Evolutionary conservation across 768 basidiomycete genomes (phyloP), one percentile per base, ranked within the genome.

Genomic region (Leccinum ochraceum): DNA sequence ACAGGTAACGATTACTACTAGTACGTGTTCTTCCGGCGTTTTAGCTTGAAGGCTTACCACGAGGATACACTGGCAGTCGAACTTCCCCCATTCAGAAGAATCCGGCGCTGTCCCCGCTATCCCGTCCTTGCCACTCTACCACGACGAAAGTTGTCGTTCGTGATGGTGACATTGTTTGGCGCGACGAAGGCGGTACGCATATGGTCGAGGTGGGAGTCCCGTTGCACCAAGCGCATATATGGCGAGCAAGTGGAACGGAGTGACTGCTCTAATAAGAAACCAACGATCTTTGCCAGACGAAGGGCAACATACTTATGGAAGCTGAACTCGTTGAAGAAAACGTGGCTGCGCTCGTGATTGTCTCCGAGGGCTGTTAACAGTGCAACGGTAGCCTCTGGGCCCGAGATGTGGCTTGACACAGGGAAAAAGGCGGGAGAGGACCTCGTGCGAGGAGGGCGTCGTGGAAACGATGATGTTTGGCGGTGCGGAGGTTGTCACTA

Each of bases 221-320:
- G 78, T 73, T 0, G 82, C 87, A 7, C 89, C 89, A 13, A 91
- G 73, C 0, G 79, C 78, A 74, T 84, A 90, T 6, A 85, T 72
- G 13, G 86, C 85, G 13, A 88, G 73, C 16, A 83, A 67, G 42
- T 83, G 84, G 66, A 89, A 79, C 76, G 36, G 81, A 73, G 73
- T 90, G 88, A 60, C 82, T 84, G 26, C 16, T 13, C 42, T n/a
- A 22, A 37, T 46, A n/a, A 65, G 14, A 4, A n/a, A 57, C 24
- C 51, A 52, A n/a, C 2, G 11, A 51, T 10, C 2, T 5, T 20
- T 17, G 16, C 48, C 16, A 7, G n/a, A 55, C 2, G 10, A 36
- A 48, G 13, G 36, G 34, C 6, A 2, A 60, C 68, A 22, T 58
- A 75, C 71, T 73, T 74, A 65, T 74, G 74, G 60, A 74, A 72